These are phyloP conservation scores for Phytomonas sp. DNA, from an alignment of 208 protist species.

Conservation along the genomic window DNA sequence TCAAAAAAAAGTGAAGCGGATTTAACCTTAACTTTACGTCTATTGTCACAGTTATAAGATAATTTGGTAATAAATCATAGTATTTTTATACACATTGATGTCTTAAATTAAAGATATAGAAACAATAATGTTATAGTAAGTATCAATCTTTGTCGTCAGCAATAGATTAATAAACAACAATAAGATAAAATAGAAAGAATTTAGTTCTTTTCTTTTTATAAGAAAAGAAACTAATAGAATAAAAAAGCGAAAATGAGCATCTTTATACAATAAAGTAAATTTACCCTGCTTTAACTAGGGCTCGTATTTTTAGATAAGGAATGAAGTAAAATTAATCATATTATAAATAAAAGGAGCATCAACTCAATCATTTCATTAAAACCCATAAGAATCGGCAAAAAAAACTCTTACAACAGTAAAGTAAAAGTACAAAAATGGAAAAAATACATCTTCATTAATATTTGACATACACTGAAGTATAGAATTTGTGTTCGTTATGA, in stretches of 20 bases:
- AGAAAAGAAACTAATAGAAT: background rate
- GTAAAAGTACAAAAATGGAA: constrained; percentile 5
- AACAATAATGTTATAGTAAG: background rate
- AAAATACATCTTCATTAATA: constrained; percentile 1
- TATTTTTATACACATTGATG: background rate
- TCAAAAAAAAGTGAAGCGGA: background rate
- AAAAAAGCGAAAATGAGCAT: constrained; percentile 3
- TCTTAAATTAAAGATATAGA: background rate
- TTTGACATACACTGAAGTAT: background rate
- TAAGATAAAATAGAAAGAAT: background rate
- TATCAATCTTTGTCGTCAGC: background rate
- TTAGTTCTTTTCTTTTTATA: background rate
- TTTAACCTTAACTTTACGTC: background rate
- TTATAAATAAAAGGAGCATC: background rate
- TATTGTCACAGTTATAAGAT: constrained; percentile 5
- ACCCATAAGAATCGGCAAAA: background rate
- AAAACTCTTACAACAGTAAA: background rate
- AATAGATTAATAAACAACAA: constrained; percentile 2
- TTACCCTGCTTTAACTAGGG: background rate
- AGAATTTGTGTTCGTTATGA: background rate
- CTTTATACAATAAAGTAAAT: background rate
- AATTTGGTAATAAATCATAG: background rate
- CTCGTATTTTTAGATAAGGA: background rate
- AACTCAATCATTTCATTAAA: background rate
- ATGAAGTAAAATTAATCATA: background rate